These are phyloP conservation scores for Aureobasidium sp. DNA, from an alignment of 2,329 filamentous ascomycete species.

Conservation along the genomic window DNA sequence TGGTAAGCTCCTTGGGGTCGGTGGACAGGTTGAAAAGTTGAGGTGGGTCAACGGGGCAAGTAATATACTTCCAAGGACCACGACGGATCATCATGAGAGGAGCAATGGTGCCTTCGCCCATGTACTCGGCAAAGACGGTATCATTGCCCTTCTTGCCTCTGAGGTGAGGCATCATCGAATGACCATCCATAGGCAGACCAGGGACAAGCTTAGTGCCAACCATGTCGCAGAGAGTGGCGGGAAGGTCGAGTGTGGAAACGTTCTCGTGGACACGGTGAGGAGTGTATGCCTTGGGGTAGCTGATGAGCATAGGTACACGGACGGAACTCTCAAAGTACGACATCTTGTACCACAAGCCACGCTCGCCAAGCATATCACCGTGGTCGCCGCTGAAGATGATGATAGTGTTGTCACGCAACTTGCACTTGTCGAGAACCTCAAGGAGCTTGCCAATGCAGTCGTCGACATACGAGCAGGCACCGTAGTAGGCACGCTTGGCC, in stretches of 20 bases:
- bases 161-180: constrained; percentile 72
- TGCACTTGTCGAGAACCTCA: constrained; percentile 67
- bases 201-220: constrained; percentile 62
- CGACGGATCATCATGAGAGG: constrained; percentile 92
- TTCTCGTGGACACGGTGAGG: constrained; percentile 73
- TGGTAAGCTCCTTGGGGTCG: constrained; percentile 70
- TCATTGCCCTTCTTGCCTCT: constrained; percentile 61
- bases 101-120: constrained; percentile 81
- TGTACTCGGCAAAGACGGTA: constrained; percentile 91
- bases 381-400: constrained; percentile 90
- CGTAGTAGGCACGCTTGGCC: constrained; percentile 83
- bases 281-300: constrained; percentile 66
- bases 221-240: constrained; percentile 81
- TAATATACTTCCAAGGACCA: constrained; percentile 84
- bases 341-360: constrained; percentile 96
- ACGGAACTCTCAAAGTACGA: constrained; percentile 89
- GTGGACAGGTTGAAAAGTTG: constrained; percentile 72
- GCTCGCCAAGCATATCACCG: constrained; percentile 91
- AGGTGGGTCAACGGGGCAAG: constrained; percentile 72
- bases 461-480: constrained; percentile 87
- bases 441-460: constrained; percentile 82
- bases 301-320: constrained; percentile 78
- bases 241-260: constrained; percentile 82
- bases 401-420: constrained; percentile 76
- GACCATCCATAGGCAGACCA: constrained; percentile 75